Evolutionary conservation across 306 rosid species (phyloP).

Genomic region (Quercus bicolor): DNA sequence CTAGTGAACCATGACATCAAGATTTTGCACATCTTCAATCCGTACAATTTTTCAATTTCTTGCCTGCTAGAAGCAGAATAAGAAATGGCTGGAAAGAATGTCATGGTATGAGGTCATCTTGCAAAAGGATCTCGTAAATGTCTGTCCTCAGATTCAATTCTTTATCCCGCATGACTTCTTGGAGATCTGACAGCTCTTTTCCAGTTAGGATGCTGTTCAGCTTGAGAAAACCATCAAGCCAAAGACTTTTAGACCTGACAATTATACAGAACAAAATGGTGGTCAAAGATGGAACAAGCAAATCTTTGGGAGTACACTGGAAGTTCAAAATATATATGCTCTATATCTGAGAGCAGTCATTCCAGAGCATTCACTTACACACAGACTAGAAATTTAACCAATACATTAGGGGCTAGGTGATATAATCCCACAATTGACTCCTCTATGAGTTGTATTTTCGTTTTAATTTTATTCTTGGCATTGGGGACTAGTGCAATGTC

Average conservation of each 20-base stretch:
- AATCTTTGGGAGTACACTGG: background rate
- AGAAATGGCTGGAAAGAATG: background rate
- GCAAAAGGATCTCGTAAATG: slow-evolving; percentile 89
- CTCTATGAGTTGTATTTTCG: background rate
- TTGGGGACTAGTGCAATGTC: background rate
- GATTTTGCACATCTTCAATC: background rate
- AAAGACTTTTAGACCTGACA: slow-evolving; percentile 81
- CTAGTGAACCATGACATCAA: background rate
- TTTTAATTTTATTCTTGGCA: background rate
- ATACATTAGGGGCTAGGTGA: background rate
- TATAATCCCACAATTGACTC: background rate
- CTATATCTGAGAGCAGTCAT: background rate
- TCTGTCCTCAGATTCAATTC: slow-evolving; percentile 91
- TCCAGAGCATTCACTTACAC: background rate
- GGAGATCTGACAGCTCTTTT: slow-evolving; percentile 93
- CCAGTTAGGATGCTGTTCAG: slow-evolving; percentile 59
- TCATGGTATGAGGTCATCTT: slow-evolving; percentile 47
- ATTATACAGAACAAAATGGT: background rate
- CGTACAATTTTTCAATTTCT: background rate
- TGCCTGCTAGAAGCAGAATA: background rate
- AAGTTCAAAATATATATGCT: background rate
- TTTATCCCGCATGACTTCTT: slow-evolving; percentile 97
- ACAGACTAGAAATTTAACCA: background rate
- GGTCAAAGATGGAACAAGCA: background rate
- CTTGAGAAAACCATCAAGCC: slow-evolving; percentile 89